Percentiles rank a stretch among this genome's conserved stretches.
Evolutionary conservation across 2,329 filamentous ascomycete genomes (phyloP).

Genomic region (Aspergillus carbonarius): DNA sequence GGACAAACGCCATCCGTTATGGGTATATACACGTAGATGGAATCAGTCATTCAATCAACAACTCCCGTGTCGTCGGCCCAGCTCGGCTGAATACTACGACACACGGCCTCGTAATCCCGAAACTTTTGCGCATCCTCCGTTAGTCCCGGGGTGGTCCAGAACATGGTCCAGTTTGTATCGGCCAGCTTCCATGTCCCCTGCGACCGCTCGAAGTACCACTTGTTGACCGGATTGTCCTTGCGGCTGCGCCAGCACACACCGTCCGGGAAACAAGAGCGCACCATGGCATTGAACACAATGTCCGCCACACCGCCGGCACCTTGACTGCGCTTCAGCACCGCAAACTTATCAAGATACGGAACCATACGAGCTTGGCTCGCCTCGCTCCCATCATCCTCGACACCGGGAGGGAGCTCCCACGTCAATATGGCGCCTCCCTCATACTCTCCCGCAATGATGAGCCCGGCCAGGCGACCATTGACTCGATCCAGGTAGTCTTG

Average conservation of each 20-base stretch:
- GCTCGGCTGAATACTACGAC: conserved; percentile 57
- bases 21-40: background rate
- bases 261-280: conserved; percentile 78
- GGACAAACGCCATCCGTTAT: too few species aligned
- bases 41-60: conserved; percentile 49
- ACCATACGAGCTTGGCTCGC: conserved; percentile 64
- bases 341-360: conserved; percentile 96
- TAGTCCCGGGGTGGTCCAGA: conserved; percentile 81
- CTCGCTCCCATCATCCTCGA: conserved; percentile 55
- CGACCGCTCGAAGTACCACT: conserved; percentile 97
- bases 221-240: conserved; percentile 92
- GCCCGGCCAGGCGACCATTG: conserved; percentile 74
- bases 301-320: conserved; percentile 91
- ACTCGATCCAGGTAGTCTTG: conserved; percentile 81
- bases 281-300: conserved; percentile 95
- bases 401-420: conserved; percentile 75
- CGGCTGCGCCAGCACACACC: conserved; percentile 93
- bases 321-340: conserved; percentile 82
- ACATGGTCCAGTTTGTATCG: conserved; percentile 93
- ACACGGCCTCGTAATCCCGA: conserved; percentile 72
- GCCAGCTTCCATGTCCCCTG: conserved; percentile 78
- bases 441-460: conserved; percentile 95
- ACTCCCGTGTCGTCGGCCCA: conserved; percentile 49
- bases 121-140: conserved; percentile 56
- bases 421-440: conserved; percentile 93